Evolutionary conservation across 2,329 filamentous ascomycete species (phyloP).

Genomic region (Pseudopyricularia cyperi): DNA sequence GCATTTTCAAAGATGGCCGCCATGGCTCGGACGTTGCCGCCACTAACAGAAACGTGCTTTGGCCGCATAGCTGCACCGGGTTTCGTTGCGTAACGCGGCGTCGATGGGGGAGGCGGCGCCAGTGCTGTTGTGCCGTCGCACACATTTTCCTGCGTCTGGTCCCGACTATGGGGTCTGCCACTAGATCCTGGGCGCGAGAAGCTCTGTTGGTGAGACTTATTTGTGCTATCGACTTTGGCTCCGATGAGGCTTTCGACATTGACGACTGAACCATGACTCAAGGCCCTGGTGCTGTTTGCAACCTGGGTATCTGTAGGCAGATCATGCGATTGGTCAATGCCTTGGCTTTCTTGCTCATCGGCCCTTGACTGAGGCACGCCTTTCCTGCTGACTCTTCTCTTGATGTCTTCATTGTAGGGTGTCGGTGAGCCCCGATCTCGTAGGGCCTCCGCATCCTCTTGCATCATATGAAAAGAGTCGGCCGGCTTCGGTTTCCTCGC

Average conservation of each 20-base stretch:
- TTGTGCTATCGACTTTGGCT: neutral
- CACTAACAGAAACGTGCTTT: constrained; percentile 2
- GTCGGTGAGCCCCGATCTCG: constrained; percentile 2
- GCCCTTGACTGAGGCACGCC: neutral
- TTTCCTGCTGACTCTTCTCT: neutral
- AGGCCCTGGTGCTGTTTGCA: neutral
- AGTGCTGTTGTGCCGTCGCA: neutral
- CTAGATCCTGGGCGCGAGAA: neutral
- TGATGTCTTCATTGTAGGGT: neutral
- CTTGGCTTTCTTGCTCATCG: neutral
- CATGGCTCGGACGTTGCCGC: constrained; percentile 29
- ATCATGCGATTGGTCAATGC: neutral
- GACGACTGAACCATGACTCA: neutral
- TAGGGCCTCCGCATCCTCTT: neutral
- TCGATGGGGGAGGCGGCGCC: neutral
- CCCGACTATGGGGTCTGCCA: neutral
- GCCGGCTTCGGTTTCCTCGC: neutral
- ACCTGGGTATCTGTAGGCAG: neutral
- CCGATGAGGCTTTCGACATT: neutral
- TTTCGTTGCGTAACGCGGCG: neutral
- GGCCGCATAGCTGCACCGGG: neutral
- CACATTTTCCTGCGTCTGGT: neutral
- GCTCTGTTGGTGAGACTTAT: neutral
- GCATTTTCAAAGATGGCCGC: constrained; percentile 36
- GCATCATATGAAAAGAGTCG: neutral